phyloP scores from a whole-genome alignment of 2,329 filamentous ascomycete species.

The Apiospora malaysiana region DNA sequence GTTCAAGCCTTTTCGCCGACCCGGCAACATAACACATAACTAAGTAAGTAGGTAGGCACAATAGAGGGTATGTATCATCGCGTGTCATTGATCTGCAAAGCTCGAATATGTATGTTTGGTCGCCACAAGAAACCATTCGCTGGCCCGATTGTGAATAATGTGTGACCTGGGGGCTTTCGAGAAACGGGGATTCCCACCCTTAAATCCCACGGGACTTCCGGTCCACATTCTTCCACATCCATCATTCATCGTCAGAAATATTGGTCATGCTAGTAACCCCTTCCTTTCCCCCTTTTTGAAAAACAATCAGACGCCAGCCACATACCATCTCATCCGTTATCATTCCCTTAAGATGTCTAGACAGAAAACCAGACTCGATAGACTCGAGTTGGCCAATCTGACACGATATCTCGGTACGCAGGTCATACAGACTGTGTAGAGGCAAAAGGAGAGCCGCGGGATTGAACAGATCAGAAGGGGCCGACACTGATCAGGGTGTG shows the following conservation, averaged over 20 bases:
- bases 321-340: conserved; percentile 10
- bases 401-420: conserved; percentile 4
- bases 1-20: background rate
- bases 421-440: background rate
- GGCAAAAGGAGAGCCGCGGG: background rate
- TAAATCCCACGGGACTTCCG: conserved; percentile 3
- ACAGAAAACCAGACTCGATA: background rate
- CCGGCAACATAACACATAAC: background rate
- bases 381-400: background rate
- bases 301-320: background rate
- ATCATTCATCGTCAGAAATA: conserved; percentile 21
- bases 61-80: conserved; percentile 12
- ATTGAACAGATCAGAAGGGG: background rate
- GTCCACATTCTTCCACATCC: conserved; percentile 13
- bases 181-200: conserved; percentile 6
- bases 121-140: conserved; percentile 16
- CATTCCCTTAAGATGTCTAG: background rate
- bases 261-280: conserved; percentile 4
- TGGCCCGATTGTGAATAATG: background rate
- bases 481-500: background rate
- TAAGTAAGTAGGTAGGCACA: background rate
- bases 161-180: conserved; percentile 3
- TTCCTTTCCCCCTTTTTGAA: background rate
- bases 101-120: conserved; percentile 20
- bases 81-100: conserved; percentile 20